Percentiles rank a stretch among this genome's conserved stretches.
Conservation (phyloP, 148 eudicot genomes). For the Simmondsia chinensis region DNA sequence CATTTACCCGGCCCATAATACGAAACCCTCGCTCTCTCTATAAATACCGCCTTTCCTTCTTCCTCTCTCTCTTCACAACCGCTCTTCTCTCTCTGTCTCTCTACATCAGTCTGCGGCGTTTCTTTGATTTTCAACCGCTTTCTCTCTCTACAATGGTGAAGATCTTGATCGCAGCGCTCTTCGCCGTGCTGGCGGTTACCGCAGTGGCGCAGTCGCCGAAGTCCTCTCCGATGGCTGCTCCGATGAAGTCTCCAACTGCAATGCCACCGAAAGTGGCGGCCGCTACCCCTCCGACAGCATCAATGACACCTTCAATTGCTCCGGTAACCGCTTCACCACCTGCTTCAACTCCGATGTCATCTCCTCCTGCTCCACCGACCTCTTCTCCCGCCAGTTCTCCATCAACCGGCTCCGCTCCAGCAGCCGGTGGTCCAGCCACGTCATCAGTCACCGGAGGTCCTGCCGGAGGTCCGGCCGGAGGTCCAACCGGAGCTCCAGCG, state of each 20-base stretch:
- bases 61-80: slow-evolving; percentile 1
- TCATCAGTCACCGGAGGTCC: too few relatives aligned
- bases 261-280: slow-evolving; percentile 17
- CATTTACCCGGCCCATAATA: too few relatives aligned
- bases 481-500: slow-evolving; percentile 3
- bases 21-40: slow-evolving; percentile 8
- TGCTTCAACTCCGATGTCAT: slow-evolving; percentile 4
- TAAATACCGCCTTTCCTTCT: slow-evolving; percentile 7
- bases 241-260: slow-evolving; percentile 12
- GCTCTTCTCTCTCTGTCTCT: background rate
- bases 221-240: slow-evolving; percentile 26
- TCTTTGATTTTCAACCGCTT: background rate
- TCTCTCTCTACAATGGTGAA: slow-evolving; percentile 25
- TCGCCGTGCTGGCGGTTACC: slow-evolving; percentile 27
- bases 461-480: background rate
- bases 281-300: slow-evolving; percentile 4
- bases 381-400: background rate
- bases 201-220: slow-evolving; percentile 43
- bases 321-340: slow-evolving; percentile 9
- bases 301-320: slow-evolving; percentile 13
- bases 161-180: slow-evolving; percentile 11
- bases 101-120: too few relatives aligned
- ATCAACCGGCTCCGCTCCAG: background rate
- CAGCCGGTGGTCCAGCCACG: too few relatives aligned
- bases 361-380: slow-evolving; percentile 20